A percentile compares a stretch with the other conserved stretches of the same genome.
Evolutionary conservation across 2,329 filamentous ascomycete species (phyloP).

Genomic region (Penicillium sp.): DNA sequence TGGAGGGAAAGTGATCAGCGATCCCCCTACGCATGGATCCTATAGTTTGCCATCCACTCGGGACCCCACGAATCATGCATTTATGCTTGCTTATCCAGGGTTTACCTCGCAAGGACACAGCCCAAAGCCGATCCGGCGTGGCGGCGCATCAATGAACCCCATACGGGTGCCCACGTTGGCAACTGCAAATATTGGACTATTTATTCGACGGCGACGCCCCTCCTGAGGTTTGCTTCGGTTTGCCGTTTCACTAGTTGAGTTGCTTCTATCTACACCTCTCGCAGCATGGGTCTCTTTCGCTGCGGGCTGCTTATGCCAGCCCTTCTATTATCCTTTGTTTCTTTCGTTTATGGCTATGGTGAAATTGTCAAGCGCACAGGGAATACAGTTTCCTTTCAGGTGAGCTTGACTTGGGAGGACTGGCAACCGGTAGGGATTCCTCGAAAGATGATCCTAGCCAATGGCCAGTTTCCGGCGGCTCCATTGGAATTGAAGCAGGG

Average conservation of each 20-base stretch:
- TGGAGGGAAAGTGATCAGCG: neutral
- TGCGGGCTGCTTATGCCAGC: constrained; percentile 13
- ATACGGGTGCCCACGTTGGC: neutral
- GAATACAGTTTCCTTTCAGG: constrained; percentile 31
- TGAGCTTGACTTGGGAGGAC: constrained; percentile 39
- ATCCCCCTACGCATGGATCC: neutral
- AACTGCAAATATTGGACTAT: neutral
- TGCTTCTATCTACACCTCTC: neutral
- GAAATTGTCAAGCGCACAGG: constrained; percentile 13
- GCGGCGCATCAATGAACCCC: neutral
- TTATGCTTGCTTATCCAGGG: neutral
- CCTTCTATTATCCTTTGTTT: constrained; percentile 17
- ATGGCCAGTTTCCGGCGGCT: constrained; percentile 36
- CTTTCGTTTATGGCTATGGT: constrained; percentile 12
- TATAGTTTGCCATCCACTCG: neutral
- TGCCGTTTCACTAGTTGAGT: neutral
- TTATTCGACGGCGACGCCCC: neutral
- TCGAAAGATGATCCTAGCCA: constrained; percentile 34
- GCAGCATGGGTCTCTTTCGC: constrained; percentile 14
- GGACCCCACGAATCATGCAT: neutral
- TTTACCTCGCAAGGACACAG: neutral
- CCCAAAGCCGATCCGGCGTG: neutral
- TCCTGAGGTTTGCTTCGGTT: neutral
- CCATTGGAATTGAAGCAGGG: constrained; percentile 31
- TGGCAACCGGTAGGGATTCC: constrained; percentile 34